Conservation (phyloP, 2,329 filamentous ascomycete genomes). For the Calonectria hawksworthii region DNA sequence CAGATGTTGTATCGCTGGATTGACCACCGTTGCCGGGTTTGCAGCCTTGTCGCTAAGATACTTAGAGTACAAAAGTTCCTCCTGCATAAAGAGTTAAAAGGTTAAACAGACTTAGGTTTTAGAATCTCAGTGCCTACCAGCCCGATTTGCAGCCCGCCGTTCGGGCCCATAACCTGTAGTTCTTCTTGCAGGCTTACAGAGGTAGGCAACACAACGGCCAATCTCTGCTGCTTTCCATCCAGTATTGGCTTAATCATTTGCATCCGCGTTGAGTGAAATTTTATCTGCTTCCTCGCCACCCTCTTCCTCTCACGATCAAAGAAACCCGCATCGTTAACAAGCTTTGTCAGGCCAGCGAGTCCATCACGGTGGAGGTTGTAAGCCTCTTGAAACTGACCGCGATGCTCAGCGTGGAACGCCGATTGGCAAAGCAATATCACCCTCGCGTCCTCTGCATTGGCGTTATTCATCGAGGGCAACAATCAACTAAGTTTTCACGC, state of each 20-base stretch:
- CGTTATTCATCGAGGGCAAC: background rate
- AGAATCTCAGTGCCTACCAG: background rate
- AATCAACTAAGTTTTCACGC: background rate
- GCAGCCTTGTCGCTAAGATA: background rate
- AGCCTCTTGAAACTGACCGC: background rate
- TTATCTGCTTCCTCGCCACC: conserved; percentile 2
- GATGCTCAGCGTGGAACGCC: conserved; percentile 1
- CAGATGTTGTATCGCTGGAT: background rate
- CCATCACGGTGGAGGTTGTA: conserved; percentile 2
- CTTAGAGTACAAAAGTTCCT: background rate
- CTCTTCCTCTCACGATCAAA: background rate
- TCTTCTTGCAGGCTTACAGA: background rate
- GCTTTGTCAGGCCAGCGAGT: background rate
- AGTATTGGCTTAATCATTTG: background rate
- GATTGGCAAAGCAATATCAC: conserved; percentile 5
- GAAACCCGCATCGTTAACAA: background rate
- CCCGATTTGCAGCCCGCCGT: background rate
- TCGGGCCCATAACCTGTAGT: background rate
- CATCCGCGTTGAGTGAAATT: background rate
- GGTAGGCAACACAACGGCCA: background rate
- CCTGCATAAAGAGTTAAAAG: background rate
- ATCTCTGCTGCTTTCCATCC: background rate
- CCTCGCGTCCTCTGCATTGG: background rate
- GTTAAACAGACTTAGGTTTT: background rate
- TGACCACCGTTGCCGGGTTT: background rate